A percentile compares a stretch with the other conserved stretches of the same genome.
Conservation (phyloP, 2,329 filamentous ascomycete genomes). For the Colletotrichum costaricense region DNA sequence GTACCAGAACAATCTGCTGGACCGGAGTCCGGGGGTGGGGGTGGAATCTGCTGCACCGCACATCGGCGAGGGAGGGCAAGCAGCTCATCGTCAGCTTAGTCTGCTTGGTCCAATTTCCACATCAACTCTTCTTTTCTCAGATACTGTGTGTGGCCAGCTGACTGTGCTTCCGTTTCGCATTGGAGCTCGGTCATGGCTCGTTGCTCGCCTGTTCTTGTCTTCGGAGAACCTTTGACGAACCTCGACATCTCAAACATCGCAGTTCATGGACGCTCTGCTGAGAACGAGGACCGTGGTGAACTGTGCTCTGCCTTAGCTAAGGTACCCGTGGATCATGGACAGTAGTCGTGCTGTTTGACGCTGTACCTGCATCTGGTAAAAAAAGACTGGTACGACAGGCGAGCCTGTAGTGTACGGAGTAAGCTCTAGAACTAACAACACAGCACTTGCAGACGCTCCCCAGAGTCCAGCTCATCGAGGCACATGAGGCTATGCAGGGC, state of each 20-base stretch:
- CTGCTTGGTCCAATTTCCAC: not conserved
- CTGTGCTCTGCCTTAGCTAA: not conserved
- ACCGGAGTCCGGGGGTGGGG: slow-evolving; percentile 36
- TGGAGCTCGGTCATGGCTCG: slow-evolving; percentile 20
- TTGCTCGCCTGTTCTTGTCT: not conserved
- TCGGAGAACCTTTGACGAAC: not conserved
- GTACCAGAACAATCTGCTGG: not conserved
- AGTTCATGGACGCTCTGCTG: not conserved
- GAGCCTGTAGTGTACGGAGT: not conserved
- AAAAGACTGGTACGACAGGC: not conserved
- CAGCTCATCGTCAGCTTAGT: not conserved
- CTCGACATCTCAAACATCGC: not conserved
- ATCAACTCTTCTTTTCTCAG: not conserved
- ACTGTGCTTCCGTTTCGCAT: slow-evolving; percentile 13
- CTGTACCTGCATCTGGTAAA: not conserved
- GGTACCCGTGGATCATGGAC: not conserved
- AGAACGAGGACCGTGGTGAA: slow-evolving; percentile 9
- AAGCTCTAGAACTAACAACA: not conserved
- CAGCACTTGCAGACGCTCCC: not conserved
- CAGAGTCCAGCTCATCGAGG: slow-evolving; percentile 8
- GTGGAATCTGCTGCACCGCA: not conserved
- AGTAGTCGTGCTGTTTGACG: not conserved
- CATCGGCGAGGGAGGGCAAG: not conserved
- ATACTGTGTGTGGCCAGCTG: not conserved
- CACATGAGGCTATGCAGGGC: slow-evolving; percentile 17